Conservation (phyloP, 257 asterid species). For the Solanum ahanhuiri region DNA sequence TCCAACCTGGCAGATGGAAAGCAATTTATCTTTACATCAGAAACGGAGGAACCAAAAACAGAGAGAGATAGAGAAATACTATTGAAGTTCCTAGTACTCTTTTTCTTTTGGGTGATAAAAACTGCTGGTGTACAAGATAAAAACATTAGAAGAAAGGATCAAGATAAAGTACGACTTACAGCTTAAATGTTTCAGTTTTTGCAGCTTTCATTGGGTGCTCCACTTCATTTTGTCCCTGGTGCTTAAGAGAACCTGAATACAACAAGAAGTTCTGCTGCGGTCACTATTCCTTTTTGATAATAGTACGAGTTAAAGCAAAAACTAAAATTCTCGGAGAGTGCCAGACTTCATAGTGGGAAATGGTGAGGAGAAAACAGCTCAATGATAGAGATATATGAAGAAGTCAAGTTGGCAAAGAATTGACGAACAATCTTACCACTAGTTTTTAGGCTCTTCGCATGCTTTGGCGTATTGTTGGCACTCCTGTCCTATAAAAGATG, state of each 20-base stretch:
- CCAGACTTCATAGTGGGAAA: not conserved
- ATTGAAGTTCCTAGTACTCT: not conserved
- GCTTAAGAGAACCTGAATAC: conserved; percentile 69
- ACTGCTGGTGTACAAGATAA: not conserved
- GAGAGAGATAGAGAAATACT: not conserved
- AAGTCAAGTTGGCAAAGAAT: not conserved
- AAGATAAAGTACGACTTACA: conserved; percentile 30
- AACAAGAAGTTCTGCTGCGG: not conserved
- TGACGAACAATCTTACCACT: conserved; percentile 39
- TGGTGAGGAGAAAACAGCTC: not conserved
- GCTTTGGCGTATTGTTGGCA: conserved; percentile 42
- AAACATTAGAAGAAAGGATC: not conserved
- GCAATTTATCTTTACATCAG: conserved; percentile 1
- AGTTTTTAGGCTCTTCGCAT: conserved; percentile 67
- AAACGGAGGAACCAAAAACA: not conserved
- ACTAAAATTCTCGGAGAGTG: not conserved
- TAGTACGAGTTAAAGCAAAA: not conserved
- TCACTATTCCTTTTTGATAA: not conserved
- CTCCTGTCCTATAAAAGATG: conserved; percentile 53
- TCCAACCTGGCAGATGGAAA: conserved; percentile 36
- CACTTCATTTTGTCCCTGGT: conserved; percentile 65
- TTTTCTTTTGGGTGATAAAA: not conserved
- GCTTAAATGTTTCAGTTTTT: conserved; percentile 60
- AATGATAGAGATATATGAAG: not conserved
- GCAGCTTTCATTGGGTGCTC: conserved; percentile 54